Base-by-base conservation (phyloP, 495 filamentous ascomycete species). In the Saxophila tyrrhenica region DNA sequence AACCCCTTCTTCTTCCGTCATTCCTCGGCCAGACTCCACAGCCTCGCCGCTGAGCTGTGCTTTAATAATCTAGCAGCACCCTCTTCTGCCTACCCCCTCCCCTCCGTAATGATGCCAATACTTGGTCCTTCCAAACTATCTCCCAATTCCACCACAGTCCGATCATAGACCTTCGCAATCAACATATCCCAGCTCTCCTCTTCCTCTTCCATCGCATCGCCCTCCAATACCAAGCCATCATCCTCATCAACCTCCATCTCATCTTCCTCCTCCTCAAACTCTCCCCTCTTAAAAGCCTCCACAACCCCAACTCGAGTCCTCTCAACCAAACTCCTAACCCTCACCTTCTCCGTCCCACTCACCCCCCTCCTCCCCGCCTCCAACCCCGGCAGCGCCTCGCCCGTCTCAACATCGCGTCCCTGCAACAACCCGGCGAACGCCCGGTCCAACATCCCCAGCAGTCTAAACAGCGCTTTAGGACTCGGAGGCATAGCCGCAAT, bases 281-380 rank as follows among this genome's bases (percentile, higher is more conserved):
- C 67, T 15, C 67, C 69, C 50, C 66, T 73, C 39, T 67, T 73
- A 38, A 86, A 77, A 32, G 76, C 70, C 51, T 87, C 78, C 20
- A 85, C 76, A 25, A 88, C 77, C 19, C 78, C 59, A 23, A 91
- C 72, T 29, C 85, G 70, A 16, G 82, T 81, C 50, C 77, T 72
- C 66, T 89, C 84, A 1, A 86, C 84, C 21, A 90, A 63, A 59
- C 84, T 83, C 65, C 83, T 85, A 50, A 88, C 82, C 39, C 89
- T 76, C 17, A 95, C 86, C 73, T 87, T 92, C 64, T 94, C 86
- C 0, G 84, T 88, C 51, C 77, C 71, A 48, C 69, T 73, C 0
- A 71, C 66, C 2, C 62, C 63, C 8, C 55, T 58, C 3, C 54
- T 48, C 3, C 57, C 63, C 10, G 55, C 56, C 51, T 77, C 75